phyloP scores from a whole-genome alignment of 768 basidiomycete species.

The Leccinum pellstonianum region DNA sequence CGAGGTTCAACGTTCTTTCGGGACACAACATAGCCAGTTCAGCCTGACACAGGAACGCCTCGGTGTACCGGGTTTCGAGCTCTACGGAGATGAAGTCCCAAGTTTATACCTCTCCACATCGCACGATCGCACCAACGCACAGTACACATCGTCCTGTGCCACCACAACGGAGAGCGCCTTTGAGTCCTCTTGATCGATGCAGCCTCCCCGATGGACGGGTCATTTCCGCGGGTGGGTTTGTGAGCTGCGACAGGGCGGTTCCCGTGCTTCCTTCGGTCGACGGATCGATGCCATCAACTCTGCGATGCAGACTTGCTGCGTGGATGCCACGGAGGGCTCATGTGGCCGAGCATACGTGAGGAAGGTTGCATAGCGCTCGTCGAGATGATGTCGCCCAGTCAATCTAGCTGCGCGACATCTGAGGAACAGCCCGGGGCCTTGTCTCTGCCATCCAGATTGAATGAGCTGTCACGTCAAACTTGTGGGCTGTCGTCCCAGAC shows the following conservation, averaged over 20 bases:
- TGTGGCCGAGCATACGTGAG: slow-evolving; percentile 5
- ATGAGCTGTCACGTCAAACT: slow-evolving; percentile 5
- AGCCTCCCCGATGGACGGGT: slow-evolving; percentile 4
- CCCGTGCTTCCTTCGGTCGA: slow-evolving; percentile 11
- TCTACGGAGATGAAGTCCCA: slow-evolving; percentile 27
- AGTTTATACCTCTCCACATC: slow-evolving; percentile 22
- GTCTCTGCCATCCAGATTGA: slow-evolving; percentile 7
- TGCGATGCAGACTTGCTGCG: slow-evolving; percentile 3
- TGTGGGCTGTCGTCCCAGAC: background rate
- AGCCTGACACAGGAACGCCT: slow-evolving; percentile 29
- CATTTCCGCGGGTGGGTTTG: slow-evolving; percentile 27
- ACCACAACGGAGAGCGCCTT: slow-evolving; percentile 15
- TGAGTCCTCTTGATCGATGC: slow-evolving; percentile 16
- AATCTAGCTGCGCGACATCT: background rate
- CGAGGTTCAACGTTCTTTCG: slow-evolving; percentile 8
- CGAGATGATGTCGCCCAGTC: background rate
- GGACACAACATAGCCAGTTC: slow-evolving; percentile 28
- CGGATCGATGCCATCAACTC: slow-evolving; percentile 9
- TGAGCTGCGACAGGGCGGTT: background rate
- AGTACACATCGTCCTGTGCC: slow-evolving; percentile 7
- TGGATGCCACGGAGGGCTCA: slow-evolving; percentile 5
- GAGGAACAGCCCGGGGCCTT: background rate
- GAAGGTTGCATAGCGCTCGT: background rate
- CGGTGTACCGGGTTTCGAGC: slow-evolving; percentile 27
- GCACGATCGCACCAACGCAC: slow-evolving; percentile 27